Conservation (phyloP, 306 rosid species). For the Mimosa bimucronata region DNA sequence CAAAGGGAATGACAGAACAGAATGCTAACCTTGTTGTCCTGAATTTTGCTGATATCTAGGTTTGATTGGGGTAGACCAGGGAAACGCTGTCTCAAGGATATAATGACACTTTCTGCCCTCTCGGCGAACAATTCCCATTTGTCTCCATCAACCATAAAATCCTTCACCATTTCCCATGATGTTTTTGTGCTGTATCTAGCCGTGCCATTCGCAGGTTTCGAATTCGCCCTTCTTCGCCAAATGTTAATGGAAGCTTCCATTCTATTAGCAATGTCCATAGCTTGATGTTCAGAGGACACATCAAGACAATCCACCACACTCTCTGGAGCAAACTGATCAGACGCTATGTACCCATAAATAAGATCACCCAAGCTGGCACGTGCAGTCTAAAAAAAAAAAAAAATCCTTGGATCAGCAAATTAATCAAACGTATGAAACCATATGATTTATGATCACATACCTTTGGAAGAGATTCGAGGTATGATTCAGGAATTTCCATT, state of each 20-base stretch:
- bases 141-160: constrained; percentile 84
- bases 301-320: constrained; percentile 88
- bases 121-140: constrained; percentile 88
- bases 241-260: constrained; percentile 78
- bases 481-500: constrained; percentile 86
- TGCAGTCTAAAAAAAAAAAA: constrained; percentile 75
- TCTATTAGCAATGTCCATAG: constrained; percentile 83
- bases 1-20: background rate
- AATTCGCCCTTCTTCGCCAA: constrained; percentile 67
- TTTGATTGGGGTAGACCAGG: constrained; percentile 93
- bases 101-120: constrained; percentile 83
- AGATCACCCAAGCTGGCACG: constrained; percentile 83
- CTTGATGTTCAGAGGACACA: constrained; percentile 93
- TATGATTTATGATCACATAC: constrained; percentile 35
- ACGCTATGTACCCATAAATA: constrained; percentile 82
- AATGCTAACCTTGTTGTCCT: constrained; percentile 76
- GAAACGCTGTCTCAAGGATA: constrained; percentile 85
- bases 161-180: constrained; percentile 99
- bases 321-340: constrained; percentile 87
- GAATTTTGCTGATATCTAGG: constrained; percentile 92
- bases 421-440: background rate
- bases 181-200: constrained; percentile 66
- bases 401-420: constrained; percentile 29
- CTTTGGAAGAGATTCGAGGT: constrained; percentile 88
- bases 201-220: constrained; percentile 50